phyloP scores from a whole-genome alignment of 202 grass and related monocot species.

The Eragrostis tef region DNA sequence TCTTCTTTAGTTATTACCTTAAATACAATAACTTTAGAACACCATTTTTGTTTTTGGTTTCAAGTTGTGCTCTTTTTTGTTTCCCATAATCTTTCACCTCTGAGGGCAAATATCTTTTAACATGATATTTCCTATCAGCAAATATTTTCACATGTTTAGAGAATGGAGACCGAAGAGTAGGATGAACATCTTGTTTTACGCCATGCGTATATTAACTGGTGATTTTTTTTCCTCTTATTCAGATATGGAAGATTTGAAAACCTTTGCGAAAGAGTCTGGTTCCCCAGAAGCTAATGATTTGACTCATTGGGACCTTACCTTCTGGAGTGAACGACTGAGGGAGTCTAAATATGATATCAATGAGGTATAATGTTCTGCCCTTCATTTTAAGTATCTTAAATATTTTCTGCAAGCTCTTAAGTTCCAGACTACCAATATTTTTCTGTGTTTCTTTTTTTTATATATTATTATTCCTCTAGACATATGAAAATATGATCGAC shows the following conservation, averaged over 20 bases:
- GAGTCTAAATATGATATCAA: constrained; percentile 99
- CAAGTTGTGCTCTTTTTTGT: neutral
- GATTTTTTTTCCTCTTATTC: constrained; percentile 39
- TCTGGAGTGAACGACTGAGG: constrained; percentile 94
- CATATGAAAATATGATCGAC: neutral
- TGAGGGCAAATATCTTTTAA: neutral
- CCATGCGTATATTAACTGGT: constrained; percentile 32
- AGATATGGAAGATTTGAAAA: constrained; percentile 94
- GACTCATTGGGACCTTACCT: constrained; percentile 81
- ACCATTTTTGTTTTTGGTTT: constrained; percentile 12
- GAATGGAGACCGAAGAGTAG: constrained; percentile 1
- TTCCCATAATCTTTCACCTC: neutral
- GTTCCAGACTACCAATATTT: neutral
- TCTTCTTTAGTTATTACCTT: neutral
- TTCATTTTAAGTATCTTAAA: neutral
- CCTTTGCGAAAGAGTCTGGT: constrained; percentile 71
- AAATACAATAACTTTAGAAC: neutral
- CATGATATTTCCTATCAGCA: constrained; percentile 10
- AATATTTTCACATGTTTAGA: neutral
- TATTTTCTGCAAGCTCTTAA: neutral
- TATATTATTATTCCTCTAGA: neutral
- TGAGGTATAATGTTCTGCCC: constrained; percentile 59
- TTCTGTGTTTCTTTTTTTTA: neutral
- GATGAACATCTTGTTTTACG: constrained; percentile 8
- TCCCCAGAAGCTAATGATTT: constrained; percentile 86